Evolutionary conservation across 129 eudicot genomes (phyloP), one percentile per base, ranked within the genome.

Genomic region (Dittrichia graveolens): DNA sequence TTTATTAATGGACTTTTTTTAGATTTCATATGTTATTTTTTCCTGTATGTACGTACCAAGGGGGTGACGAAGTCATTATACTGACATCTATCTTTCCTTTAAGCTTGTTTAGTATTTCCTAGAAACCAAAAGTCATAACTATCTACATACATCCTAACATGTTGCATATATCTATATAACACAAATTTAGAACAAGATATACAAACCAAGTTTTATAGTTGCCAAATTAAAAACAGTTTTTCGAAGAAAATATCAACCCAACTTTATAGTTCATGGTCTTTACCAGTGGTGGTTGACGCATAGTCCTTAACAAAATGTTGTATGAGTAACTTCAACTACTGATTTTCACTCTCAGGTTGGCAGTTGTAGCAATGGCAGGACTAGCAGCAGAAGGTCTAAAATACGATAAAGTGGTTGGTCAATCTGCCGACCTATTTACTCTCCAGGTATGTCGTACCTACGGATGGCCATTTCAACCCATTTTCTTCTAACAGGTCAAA

Each of bases 331-430:
- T 45, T 60, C 38, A 47, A 41, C 35, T 52, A 34, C 52, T 16
- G 14, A 65, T 55, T 37, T 37, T 72, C 43, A 67, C 62, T 70
- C 43, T 50, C 84, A 94, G 99, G 86, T 79, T 94, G 83, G 97
- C 99, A n/a, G 97, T 90, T 61, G 99, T 94, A 19, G 92, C 99
- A 31, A 94, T 94, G 99, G 99, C 97, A 72, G 99, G 99, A 82
- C 77, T 94, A 56, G 97, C 99, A n/a, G 97, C 99, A 45, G 99
- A 94, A 86, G 99, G 99, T 82, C 82, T 90, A 31, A 75, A 87
- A 78, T 94, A 87, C 7, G 99, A 94, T 65, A 94, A 94, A 86
- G 99, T 94, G 11, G 68, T 90, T 57, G 99, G 99, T 18, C 97
- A 94, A 79, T 94, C 99, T 34, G 99, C 96, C 45, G 99, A 90